These are phyloP conservation scores for Litchi chinensis DNA, from an alignment of 345 rosid species.

Conservation along the genomic window DNA sequence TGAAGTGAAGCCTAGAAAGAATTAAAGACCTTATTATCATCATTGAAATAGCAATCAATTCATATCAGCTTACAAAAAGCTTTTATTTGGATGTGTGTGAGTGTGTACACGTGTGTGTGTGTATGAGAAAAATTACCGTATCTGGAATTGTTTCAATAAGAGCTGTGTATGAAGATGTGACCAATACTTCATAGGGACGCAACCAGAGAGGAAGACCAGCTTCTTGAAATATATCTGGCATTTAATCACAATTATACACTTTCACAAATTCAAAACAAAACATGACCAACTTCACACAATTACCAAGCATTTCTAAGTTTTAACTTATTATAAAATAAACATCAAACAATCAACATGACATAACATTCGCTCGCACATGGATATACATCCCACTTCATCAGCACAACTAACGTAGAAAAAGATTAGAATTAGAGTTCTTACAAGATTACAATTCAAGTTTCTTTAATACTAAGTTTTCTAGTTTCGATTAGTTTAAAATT, in stretches of 20 bases:
- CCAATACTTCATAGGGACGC: constrained; percentile 94
- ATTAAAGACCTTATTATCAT: constrained; percentile 19
- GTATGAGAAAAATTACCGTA: constrained; percentile 58
- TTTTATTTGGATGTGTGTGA: not conserved
- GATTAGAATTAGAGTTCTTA: too few species aligned
- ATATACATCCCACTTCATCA: not conserved
- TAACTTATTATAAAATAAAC: not conserved
- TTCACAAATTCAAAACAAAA: constrained; percentile 6
- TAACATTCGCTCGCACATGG: not conserved
- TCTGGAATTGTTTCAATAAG: constrained; percentile 98
- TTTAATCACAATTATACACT: constrained; percentile 16
- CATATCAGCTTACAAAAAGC: constrained; percentile 16
- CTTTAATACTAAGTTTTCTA: too few species aligned
- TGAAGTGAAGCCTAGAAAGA: constrained; percentile 89
- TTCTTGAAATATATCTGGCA: constrained; percentile 96
- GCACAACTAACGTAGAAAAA: not conserved
- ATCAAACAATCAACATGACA: not conserved
- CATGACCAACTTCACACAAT: constrained; percentile 3
- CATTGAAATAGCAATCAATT: constrained; percentile 9
- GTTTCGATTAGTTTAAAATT: too few species aligned
- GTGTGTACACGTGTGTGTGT: not conserved
- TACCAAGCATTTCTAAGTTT: not conserved
- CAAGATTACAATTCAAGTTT: too few species aligned
- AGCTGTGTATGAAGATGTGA: constrained; percentile 97
- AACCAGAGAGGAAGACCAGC: constrained; percentile 99